These are phyloP conservation scores for Annona squamosa DNA, from an alignment of 164 flowering plant species.

Conservation along the genomic window DNA sequence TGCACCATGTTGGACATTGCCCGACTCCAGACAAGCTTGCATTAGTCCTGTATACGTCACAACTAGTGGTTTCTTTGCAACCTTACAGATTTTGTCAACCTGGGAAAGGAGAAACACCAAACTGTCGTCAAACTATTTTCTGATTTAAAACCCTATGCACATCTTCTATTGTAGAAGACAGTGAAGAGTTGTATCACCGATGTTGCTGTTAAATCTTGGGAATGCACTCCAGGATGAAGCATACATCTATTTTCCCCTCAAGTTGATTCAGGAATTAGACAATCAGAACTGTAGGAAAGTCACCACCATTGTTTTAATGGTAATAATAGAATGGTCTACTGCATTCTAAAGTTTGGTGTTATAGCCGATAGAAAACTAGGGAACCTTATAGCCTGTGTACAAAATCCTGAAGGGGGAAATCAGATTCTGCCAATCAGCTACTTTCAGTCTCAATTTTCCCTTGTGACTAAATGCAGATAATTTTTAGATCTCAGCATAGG, in stretches of 20 bases:
- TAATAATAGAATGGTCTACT: not conserved
- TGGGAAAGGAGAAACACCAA: slow-evolving; percentile 19
- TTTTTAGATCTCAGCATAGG: not conserved
- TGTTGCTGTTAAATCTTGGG: too few species aligned
- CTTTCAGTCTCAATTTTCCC: not conserved
- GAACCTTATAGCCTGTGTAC: not conserved
- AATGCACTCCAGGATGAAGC: too few species aligned
- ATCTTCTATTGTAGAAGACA: too few species aligned
- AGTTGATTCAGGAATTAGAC: not conserved
- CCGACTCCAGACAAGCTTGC: slow-evolving; percentile 74
- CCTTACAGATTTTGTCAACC: slow-evolving; percentile 85
- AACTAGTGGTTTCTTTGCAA: slow-evolving; percentile 88
- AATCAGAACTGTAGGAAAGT: not conserved
- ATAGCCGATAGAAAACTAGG: too few species aligned
- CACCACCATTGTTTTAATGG: not conserved
- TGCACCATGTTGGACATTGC: slow-evolving; percentile 44
- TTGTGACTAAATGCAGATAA: not conserved
- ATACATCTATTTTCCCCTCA: not conserved
- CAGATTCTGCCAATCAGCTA: not conserved
- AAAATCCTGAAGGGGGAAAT: not conserved
- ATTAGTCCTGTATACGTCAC: slow-evolving; percentile 90
- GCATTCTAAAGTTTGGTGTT: too few species aligned
- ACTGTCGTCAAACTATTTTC: not conserved
- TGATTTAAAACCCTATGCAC: not conserved
- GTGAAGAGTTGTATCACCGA: too few species aligned